Percentiles rank a stretch among this genome's conserved stretches.
phyloP scores from a whole-genome alignment of 2,329 filamentous ascomycete genomes.

The Didymella arachidicola region DNA sequence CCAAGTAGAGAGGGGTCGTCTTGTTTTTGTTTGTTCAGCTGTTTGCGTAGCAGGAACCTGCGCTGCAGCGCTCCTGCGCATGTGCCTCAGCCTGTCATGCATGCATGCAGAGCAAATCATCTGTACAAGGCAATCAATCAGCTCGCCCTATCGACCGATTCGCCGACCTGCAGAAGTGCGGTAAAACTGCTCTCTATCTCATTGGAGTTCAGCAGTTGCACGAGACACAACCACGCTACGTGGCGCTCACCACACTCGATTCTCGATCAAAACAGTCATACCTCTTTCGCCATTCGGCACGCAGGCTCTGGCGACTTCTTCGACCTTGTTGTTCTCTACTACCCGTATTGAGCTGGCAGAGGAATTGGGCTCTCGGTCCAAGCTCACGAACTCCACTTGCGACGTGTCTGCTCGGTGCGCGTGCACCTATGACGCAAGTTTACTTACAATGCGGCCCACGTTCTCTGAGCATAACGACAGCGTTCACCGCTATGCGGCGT shows the following conservation, averaged over 20 bases:
- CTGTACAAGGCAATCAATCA: conserved; percentile 1
- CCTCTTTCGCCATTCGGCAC: conserved; percentile 1
- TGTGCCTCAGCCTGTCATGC: conserved; percentile 4
- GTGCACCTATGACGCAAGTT: conserved; percentile 21
- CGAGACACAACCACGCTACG: conserved; percentile 10
- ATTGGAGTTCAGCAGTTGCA: conserved; percentile 9
- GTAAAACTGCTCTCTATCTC: neutral
- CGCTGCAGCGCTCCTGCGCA: conserved; percentile 3
- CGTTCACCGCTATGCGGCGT: conserved; percentile 14
- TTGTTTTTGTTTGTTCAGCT: neutral
- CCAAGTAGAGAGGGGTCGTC: neutral
- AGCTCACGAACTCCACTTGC: conserved; percentile 17
- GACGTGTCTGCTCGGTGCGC: conserved; percentile 18
- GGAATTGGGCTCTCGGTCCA: conserved; percentile 7
- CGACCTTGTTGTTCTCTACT: neutral
- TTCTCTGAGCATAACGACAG: conserved; percentile 2
- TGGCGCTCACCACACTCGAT: conserved; percentile 11
- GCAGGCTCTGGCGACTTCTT: conserved; percentile 5
- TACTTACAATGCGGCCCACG: conserved; percentile 12
- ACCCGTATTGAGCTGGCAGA: conserved; percentile 17
- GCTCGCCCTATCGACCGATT: neutral
- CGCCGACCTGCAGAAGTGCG: conserved; percentile 1
- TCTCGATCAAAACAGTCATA: conserved; percentile 4
- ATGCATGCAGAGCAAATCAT: conserved; percentile 9
- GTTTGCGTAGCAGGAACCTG: conserved; percentile 3